These are phyloP conservation scores for Musa itinerans DNA, from an alignment of 176 grass and related monocot species.

Conservation along the genomic window DNA sequence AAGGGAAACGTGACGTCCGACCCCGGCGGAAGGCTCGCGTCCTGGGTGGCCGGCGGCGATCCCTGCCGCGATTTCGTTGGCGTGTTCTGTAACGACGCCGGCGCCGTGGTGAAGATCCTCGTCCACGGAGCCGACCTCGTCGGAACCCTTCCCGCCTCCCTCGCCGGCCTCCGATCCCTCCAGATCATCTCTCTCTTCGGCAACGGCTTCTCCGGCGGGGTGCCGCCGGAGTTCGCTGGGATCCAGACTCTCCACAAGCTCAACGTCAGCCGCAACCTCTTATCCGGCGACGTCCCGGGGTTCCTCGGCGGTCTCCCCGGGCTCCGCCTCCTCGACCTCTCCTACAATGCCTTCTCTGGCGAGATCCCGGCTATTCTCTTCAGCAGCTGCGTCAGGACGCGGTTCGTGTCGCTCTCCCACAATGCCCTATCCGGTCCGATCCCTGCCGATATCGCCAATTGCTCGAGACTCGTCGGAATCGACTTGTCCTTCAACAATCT, in stretches of 20 bases:
- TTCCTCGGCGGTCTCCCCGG: slow-evolving; percentile 48
- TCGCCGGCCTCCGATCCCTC: slow-evolving; percentile 43
- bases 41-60: slow-evolving; percentile 47
- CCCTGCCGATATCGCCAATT: slow-evolving; percentile 46
- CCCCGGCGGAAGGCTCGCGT: slow-evolving; percentile 38
- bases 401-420: slow-evolving; percentile 82
- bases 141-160: slow-evolving; percentile 42
- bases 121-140: slow-evolving; percentile 37
- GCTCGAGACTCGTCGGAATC: slow-evolving; percentile 62
- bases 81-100: slow-evolving; percentile 43
- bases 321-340: slow-evolving; percentile 92
- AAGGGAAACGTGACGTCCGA: slow-evolving; percentile 58
- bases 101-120: slow-evolving; percentile 53
- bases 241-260: slow-evolving; percentile 73
- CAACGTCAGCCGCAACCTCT: slow-evolving; percentile 81
- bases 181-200: slow-evolving; percentile 79
- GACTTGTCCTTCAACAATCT: slow-evolving; percentile 96
- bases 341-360: slow-evolving; percentile 71
- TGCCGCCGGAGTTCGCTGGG: slow-evolving; percentile 29
- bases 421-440: slow-evolving; percentile 55
- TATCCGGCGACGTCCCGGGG: slow-evolving; percentile 48
- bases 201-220: slow-evolving; percentile 45
- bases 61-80: slow-evolving; percentile 45
- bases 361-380: slow-evolving; percentile 65
- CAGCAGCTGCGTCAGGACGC: slow-evolving; percentile 59